A percentile compares a stretch with the other conserved stretches of the same genome.
These are phyloP conservation scores for Astraeus odoratus DNA, from an alignment of 768 basidiomycete species.

Conservation along the genomic window DNA sequence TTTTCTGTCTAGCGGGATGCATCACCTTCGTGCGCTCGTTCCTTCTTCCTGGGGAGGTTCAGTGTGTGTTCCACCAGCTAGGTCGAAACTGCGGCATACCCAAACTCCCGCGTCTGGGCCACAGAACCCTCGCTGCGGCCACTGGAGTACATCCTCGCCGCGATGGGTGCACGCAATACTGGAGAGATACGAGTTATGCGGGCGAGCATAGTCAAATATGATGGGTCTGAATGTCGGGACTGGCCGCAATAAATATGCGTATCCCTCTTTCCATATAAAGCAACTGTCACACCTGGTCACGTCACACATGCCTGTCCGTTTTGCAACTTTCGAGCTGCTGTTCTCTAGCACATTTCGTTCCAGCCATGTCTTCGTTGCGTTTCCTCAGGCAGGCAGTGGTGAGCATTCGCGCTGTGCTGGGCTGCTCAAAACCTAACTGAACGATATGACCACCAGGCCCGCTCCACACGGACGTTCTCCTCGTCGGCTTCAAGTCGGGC, in stretches of 20 bases:
- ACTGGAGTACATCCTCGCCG: slow-evolving; percentile 30
- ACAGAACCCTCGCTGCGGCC: slow-evolving; percentile 47
- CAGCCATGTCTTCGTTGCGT: slow-evolving; percentile 49
- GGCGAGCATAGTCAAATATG: slow-evolving; percentile 17
- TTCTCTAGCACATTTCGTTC: not conserved
- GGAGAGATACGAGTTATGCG: slow-evolving; percentile 29
- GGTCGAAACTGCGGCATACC: slow-evolving; percentile 32
- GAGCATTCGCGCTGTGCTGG: not conserved
- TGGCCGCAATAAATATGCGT: too few relatives aligned
- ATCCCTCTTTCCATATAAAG: not conserved
- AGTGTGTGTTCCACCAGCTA: slow-evolving; percentile 8
- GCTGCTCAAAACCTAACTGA: not conserved
- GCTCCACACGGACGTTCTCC: slow-evolving; percentile 52
- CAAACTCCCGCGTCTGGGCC: slow-evolving; percentile 57
- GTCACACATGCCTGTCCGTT: too few relatives aligned
- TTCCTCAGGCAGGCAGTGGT: slow-evolving; percentile 52
- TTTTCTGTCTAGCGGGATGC: slow-evolving; percentile 9
- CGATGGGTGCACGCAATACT: slow-evolving; percentile 27
- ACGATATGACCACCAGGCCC: slow-evolving; percentile 23
- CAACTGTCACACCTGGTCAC: not conserved
- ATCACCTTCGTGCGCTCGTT: slow-evolving; percentile 61
- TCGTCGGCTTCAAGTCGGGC: slow-evolving; percentile 54
- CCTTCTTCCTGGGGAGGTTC: slow-evolving; percentile 50
- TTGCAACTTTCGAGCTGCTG: not conserved
- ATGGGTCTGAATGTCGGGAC: not conserved